Evolutionary conservation across 2,329 filamentous ascomycete genomes (phyloP).

Genomic region (Neobulgaria alba): DNA sequence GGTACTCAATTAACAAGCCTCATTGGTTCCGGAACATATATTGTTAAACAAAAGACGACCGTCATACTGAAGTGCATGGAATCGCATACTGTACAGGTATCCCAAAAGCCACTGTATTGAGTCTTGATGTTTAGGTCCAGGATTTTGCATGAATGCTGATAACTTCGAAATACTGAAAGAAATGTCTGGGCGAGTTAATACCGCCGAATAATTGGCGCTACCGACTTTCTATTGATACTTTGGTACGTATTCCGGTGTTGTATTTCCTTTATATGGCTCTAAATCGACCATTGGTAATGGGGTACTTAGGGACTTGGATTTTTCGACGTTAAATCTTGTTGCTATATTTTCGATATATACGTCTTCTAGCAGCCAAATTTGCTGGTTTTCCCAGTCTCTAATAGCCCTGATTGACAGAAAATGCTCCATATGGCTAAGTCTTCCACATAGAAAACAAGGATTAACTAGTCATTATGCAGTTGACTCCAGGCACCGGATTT

Average conservation of each 20-base stretch:
- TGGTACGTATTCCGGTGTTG: too few species aligned
- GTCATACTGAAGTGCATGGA: too few species aligned
- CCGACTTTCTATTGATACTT: background rate
- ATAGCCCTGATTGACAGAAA: background rate
- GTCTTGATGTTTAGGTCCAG: background rate
- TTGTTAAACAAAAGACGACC: too few species aligned
- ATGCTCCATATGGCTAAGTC: background rate
- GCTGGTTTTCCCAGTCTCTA: background rate
- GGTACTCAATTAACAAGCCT: too few species aligned
- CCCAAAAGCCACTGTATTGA: background rate
- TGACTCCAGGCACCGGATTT: conserved; percentile 3
- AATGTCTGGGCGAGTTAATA: conserved; percentile 1
- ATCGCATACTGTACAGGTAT: background rate
- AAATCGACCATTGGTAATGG: background rate
- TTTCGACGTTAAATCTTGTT: background rate
- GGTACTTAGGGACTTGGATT: background rate
- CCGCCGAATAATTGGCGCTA: background rate
- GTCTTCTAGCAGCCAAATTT: conserved; percentile 2
- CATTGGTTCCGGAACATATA: too few species aligned
- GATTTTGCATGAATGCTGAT: background rate
- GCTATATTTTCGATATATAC: conserved; percentile 2
- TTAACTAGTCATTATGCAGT: background rate
- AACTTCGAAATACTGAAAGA: background rate
- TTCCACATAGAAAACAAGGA: background rate
- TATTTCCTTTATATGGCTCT: background rate